These are phyloP conservation scores for Sungouiozyma ichnusensis DNA, from an alignment of 805 yeast species.

Conservation along the genomic window DNA sequence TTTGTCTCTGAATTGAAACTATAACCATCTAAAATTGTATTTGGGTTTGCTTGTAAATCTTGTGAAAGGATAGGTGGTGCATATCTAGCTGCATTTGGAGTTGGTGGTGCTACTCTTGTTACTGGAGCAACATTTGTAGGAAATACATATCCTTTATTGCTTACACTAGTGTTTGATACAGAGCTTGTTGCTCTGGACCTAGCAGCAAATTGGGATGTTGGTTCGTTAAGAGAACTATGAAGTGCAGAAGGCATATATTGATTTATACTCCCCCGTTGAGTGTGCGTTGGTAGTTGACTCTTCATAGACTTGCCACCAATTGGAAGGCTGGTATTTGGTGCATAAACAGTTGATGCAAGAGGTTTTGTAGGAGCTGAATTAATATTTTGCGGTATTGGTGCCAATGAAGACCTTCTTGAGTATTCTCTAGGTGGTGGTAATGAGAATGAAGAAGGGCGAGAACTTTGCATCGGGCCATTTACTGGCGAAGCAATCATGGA, in stretches of 20 bases:
- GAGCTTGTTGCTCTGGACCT: slow-evolving; percentile 19
- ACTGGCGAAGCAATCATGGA: slow-evolving; percentile 3
- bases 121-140: not conserved
- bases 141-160: slow-evolving; percentile 3
- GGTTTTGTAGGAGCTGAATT: slow-evolving; percentile 2
- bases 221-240: not conserved
- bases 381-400: slow-evolving; percentile 6
- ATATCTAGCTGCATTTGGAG: not conserved
- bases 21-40: not conserved
- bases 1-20: not conserved
- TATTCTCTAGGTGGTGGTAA: not conserved
- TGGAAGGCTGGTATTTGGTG: slow-evolving; percentile 1
- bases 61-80: slow-evolving; percentile 1
- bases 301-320: slow-evolving; percentile 5
- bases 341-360: not conserved
- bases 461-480: slow-evolving; percentile 6
- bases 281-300: slow-evolving; percentile 1
- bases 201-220: not conserved
- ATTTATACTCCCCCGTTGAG: not conserved
- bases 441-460: slow-evolving; percentile 1
- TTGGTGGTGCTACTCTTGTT: slow-evolving; percentile 1
- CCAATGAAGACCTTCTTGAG: not conserved
- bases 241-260: not conserved
- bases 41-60: slow-evolving; percentile 1
- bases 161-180: slow-evolving; percentile 13